phyloP scores from a whole-genome alignment of 164 flowering plant genomes.

The Euptelea pleiosperma region DNA sequence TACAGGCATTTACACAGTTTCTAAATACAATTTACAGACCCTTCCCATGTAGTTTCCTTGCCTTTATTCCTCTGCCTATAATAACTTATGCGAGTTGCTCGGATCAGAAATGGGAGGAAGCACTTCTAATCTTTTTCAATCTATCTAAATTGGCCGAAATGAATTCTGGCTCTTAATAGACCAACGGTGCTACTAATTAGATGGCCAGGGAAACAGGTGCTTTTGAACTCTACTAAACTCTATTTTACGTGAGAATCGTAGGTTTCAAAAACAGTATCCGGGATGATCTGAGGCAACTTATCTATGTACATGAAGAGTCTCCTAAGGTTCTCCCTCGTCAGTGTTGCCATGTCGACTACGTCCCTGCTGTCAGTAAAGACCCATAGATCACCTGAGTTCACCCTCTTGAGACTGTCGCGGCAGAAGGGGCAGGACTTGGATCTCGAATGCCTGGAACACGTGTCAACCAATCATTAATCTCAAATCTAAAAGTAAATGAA shows the following conservation, averaged over 20 bases:
- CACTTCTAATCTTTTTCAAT: not conserved
- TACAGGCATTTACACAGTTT: conserved; percentile 42
- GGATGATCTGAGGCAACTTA: conserved; percentile 64
- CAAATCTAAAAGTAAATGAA: not conserved
- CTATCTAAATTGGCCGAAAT: conserved; percentile 6
- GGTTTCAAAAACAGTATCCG: conserved; percentile 47
- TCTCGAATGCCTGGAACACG: conserved; percentile 55
- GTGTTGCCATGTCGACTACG: conserved; percentile 50
- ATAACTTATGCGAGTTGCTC: conserved; percentile 21
- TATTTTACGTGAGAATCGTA: conserved; percentile 40
- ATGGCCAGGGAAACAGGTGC: not conserved
- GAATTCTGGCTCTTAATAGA: not conserved
- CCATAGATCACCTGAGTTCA: conserved; percentile 82
- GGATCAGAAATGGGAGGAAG: conserved; percentile 20
- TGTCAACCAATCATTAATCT: conserved; percentile 1
- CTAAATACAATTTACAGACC: conserved; percentile 33
- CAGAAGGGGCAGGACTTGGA: conserved; percentile 89
- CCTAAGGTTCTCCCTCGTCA: conserved; percentile 61
- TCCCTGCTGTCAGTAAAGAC: conserved; percentile 61
- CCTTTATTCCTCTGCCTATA: conserved; percentile 29
- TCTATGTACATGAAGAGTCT: conserved; percentile 77
- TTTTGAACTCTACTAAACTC: not conserved
- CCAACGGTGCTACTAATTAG: not conserved
- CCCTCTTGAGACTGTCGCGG: conserved; percentile 74
- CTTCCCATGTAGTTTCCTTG: conserved; percentile 17